Evolutionary conservation across 1,284 basidiomycete genomes (phyloP).

Genomic region (Ustilago sp.): DNA sequence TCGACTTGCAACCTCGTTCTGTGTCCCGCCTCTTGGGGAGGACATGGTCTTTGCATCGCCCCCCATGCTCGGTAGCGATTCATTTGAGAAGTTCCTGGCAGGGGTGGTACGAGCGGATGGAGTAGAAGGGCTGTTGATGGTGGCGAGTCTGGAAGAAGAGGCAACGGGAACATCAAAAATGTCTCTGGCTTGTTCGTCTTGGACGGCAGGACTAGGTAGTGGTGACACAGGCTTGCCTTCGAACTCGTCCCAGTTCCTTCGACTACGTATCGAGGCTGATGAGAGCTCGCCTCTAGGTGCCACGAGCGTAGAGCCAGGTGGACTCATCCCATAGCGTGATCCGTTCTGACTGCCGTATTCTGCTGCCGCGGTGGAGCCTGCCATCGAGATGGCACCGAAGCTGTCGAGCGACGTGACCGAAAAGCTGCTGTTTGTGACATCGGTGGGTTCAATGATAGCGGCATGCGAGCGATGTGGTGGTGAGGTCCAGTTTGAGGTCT

Average conservation of each 20-base stretch:
- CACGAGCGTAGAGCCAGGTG: constrained; percentile 14
- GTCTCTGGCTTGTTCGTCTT: constrained; percentile 32
- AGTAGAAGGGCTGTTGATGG: constrained; percentile 1
- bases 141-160: constrained; percentile 13
- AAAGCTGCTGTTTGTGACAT: constrained; percentile 27
- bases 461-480: constrained; percentile 10
- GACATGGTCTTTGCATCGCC: constrained; percentile 12
- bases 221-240: constrained; percentile 65
- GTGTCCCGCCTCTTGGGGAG: constrained; percentile 10
- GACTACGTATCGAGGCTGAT: constrained; percentile 60
- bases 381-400: constrained; percentile 36
- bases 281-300: constrained; percentile 46
- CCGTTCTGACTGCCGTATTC: constrained; percentile 32
- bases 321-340: constrained; percentile 31
- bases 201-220: constrained; percentile 59
- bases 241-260: constrained; percentile 65
- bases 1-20: constrained; percentile 28
- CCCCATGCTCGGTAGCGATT: constrained; percentile 16
- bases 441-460: constrained; percentile 9
- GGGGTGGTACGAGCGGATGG: constrained; percentile 4
- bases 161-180: constrained; percentile 47
- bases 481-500: constrained; percentile 6
- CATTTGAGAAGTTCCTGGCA: constrained; percentile 12
- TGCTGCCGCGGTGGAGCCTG: constrained; percentile 25
- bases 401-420: constrained; percentile 43